phyloP scores from a whole-genome alignment of 805 yeast genomes.

The Starmerella stellata region DNA sequence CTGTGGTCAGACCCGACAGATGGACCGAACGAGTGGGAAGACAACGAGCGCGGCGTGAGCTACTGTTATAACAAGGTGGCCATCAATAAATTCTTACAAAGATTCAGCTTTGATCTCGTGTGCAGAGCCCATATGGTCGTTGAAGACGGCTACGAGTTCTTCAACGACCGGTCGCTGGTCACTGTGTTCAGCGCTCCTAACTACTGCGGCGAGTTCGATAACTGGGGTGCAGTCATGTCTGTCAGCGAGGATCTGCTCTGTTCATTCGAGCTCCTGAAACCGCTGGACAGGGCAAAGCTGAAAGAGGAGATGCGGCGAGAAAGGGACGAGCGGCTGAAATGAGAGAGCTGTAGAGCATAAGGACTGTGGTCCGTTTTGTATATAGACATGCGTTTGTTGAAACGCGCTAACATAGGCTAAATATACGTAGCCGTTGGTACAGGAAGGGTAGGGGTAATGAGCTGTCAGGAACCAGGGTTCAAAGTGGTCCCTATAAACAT shows the following conservation, averaged over 20 bases:
- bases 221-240: constrained; percentile 97
- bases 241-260: constrained; percentile 84
- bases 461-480: no score
- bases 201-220: constrained; percentile 70
- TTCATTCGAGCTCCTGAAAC: constrained; percentile 83
- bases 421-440: no score
- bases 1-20: constrained; percentile 80
- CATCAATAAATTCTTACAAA: constrained; percentile 53
- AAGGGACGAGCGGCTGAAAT: constrained; percentile 59
- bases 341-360: neutral
- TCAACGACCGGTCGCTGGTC: constrained; percentile 51
- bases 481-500: no score
- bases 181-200: constrained; percentile 63
- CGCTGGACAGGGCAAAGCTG: constrained; percentile 78
- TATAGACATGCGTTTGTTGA: neutral
- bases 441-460: no score
- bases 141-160: constrained; percentile 63
- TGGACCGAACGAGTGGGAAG: constrained; percentile 70
- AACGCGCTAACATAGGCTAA: no score
- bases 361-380: neutral
- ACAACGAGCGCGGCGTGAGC: constrained; percentile 68
- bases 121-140: constrained; percentile 82
- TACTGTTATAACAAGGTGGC: constrained; percentile 67
- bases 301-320: constrained; percentile 75
- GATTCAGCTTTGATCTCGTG: constrained; percentile 63